phyloP scores from a whole-genome alignment of 2,329 filamentous ascomycete species.

The Cytospora piceicola region DNA sequence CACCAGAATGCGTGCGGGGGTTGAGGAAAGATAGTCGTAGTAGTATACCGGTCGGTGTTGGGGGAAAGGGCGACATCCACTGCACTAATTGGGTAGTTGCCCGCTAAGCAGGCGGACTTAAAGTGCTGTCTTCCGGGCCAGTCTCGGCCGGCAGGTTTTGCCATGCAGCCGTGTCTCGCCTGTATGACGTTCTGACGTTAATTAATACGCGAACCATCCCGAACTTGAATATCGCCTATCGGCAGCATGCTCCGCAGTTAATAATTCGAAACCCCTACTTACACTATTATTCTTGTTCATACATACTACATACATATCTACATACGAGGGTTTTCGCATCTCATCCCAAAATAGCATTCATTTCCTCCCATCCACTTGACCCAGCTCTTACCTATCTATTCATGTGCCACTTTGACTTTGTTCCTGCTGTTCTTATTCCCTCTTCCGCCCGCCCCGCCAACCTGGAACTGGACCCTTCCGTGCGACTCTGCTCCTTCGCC shows the following conservation, averaged over 20 bases:
- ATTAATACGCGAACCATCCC: background rate
- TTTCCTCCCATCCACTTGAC: background rate
- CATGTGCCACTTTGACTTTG: background rate
- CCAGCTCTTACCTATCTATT: background rate
- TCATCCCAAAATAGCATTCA: background rate
- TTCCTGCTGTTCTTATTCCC: background rate
- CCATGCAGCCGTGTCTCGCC: too few relatives aligned
- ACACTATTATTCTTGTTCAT: background rate
- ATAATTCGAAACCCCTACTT: background rate
- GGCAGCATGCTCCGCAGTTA: background rate
- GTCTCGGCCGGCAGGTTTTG: background rate
- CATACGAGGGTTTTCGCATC: background rate
- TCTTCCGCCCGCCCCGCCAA: background rate
- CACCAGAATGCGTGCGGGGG: background rate
- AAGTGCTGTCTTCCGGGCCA: background rate
- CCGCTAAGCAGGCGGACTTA: background rate
- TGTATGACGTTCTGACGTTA: background rate
- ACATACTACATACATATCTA: background rate
- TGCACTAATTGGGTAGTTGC: too few relatives aligned
- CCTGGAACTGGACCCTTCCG: background rate
- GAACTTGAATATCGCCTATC: conserved; percentile 1
- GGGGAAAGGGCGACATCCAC: too few relatives aligned
- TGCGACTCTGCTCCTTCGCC: background rate
- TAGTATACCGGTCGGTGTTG: background rate
- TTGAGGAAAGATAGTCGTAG: background rate